Percentiles rank a stretch among this genome's conserved stretches.
These are phyloP conservation scores for Exophiala sideris DNA, from an alignment of 2,329 filamentous ascomycete genomes.

Conservation along the genomic window DNA sequence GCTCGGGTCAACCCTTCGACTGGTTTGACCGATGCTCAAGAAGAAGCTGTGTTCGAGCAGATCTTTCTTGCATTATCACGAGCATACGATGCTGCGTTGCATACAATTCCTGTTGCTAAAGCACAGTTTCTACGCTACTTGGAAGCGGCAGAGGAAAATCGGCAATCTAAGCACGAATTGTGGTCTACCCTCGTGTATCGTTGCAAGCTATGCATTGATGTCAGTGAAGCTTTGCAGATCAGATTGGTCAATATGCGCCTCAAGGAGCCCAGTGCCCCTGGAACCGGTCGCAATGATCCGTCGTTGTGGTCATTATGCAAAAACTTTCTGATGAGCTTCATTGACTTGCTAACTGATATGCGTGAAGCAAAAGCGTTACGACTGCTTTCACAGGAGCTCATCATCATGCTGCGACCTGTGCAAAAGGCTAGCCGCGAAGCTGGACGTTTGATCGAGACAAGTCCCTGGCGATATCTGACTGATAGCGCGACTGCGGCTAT, in stretches of 20 bases:
- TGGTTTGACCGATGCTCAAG: slow-evolving; percentile 66
- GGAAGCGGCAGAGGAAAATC: slow-evolving; percentile 60
- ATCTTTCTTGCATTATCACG: slow-evolving; percentile 74
- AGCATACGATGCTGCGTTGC: slow-evolving; percentile 70
- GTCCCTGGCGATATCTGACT: slow-evolving; percentile 59
- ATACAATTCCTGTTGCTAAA: slow-evolving; percentile 67
- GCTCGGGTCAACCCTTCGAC: slow-evolving; percentile 52
- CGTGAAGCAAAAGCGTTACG: slow-evolving; percentile 46
- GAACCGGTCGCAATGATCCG: slow-evolving; percentile 45
- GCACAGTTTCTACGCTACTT: slow-evolving; percentile 64
- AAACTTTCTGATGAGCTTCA: slow-evolving; percentile 48
- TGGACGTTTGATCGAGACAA: slow-evolving; percentile 65
- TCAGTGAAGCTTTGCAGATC: slow-evolving; percentile 68
- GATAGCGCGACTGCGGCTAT: slow-evolving; percentile 35
- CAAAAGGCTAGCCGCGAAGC: slow-evolving; percentile 82
- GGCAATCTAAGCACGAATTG: slow-evolving; percentile 59
- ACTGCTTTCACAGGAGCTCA: slow-evolving; percentile 62
- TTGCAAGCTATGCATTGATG: slow-evolving; percentile 66
- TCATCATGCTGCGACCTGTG: slow-evolving; percentile 71
- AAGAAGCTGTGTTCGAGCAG: slow-evolving; percentile 76
- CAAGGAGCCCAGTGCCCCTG: slow-evolving; percentile 64
- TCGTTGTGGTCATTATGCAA: slow-evolving; percentile 71
- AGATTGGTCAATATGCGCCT: slow-evolving; percentile 77
- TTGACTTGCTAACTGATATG: slow-evolving; percentile 47
- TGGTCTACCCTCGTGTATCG: slow-evolving; percentile 71